Percentiles rank a stretch among this genome's conserved stretches.
phyloP scores from a whole-genome alignment of 306 rosid genomes.

The Quercus parvula region DNA sequence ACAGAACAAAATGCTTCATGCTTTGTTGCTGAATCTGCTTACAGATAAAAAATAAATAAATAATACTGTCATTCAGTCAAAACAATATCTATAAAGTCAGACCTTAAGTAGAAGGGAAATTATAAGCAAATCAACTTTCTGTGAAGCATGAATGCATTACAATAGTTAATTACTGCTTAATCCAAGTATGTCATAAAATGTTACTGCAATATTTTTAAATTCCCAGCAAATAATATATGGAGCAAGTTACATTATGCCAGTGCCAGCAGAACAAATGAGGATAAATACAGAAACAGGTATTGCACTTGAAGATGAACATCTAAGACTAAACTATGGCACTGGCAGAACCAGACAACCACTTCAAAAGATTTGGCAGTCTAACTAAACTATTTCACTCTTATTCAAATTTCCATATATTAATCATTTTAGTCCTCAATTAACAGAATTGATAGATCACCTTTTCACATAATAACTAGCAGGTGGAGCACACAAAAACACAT shows the following conservation, averaged over 20 bases:
- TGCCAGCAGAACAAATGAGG: not conserved
- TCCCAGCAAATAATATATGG: not conserved
- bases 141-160: not conserved
- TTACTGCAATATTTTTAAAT: not conserved
- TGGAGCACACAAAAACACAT: no score
- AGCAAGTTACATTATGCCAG: not conserved
- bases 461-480: no score
- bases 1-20: not conserved
- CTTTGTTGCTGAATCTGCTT: conserved; percentile 29
- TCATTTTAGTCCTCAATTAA: not conserved
- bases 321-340: not conserved
- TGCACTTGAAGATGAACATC: not conserved
- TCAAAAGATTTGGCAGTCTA: not conserved
- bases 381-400: not conserved
- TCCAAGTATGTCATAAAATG: not conserved
- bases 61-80: conserved; percentile 7
- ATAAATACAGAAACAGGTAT: not conserved
- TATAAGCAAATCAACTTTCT: not conserved
- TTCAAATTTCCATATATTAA: not conserved
- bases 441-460: not conserved
- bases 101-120: not conserved
- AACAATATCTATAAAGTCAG: not conserved
- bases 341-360: not conserved
- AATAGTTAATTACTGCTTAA: not conserved
- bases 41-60: conserved; percentile 12